These are phyloP conservation scores for Cetraspora pellucida DNA, from an alignment of 192 early-diverging fungal species.

Conservation along the genomic window DNA sequence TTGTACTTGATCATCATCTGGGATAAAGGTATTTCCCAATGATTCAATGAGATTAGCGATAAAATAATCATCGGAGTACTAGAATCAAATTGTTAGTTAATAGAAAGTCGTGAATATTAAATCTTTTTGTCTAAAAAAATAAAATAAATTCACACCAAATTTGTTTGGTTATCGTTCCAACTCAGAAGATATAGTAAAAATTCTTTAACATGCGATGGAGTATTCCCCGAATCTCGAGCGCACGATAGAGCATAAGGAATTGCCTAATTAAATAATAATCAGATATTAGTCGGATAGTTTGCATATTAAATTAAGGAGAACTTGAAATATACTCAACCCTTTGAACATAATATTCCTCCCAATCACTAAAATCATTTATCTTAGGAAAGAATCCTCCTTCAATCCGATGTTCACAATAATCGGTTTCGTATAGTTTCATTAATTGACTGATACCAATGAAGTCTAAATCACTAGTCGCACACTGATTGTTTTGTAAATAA, in stretches of 20 bases:
- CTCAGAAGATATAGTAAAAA: conserved; percentile 78
- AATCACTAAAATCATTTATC: conserved; percentile 85
- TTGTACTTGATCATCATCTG: conserved; percentile 47
- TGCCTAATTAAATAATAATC: conserved; percentile 42
- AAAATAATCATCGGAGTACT: conserved; percentile 82
- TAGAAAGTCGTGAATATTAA: not conserved
- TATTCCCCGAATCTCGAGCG: conserved; percentile 65
- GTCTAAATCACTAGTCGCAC: conserved; percentile 57
- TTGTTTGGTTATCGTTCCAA: conserved; percentile 90
- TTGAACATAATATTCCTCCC: conserved; percentile 91
- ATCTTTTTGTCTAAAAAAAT: not conserved
- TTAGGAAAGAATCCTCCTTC: conserved; percentile 64
- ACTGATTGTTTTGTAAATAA: conserved; percentile 31
- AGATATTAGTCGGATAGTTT: not conserved
- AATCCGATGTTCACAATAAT: conserved; percentile 64
- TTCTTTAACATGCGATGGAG: conserved; percentile 62
- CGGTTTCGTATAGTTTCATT: conserved; percentile 70
- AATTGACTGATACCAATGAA: conserved; percentile 76
- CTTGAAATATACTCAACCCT: conserved; percentile 43
- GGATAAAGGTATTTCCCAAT: conserved; percentile 66
- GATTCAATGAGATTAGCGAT: conserved; percentile 74
- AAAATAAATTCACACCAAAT: conserved; percentile 1
- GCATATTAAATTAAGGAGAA: not conserved
- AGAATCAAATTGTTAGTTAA: not conserved
- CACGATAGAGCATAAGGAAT: conserved; percentile 73